These are phyloP conservation scores for Paracoccidioides brasiliensis DNA, from an alignment of 2,329 filamentous ascomycete species.

Conservation along the genomic window DNA sequence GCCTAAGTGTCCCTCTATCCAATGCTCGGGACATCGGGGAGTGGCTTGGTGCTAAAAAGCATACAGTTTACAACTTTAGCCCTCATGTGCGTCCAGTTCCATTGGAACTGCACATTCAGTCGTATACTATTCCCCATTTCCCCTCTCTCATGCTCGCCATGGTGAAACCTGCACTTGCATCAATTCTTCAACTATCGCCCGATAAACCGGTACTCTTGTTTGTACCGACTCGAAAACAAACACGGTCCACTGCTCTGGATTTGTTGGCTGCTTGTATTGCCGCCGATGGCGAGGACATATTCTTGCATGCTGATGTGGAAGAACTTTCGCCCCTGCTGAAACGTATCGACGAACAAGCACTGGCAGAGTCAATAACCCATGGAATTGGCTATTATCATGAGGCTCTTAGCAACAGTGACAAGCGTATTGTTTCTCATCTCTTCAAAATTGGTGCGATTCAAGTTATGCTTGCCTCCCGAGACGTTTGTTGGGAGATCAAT, in stretches of 20 bases:
- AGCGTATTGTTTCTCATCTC: slow-evolving; percentile 83
- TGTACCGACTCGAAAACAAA: slow-evolving; percentile 86
- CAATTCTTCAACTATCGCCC: slow-evolving; percentile 74
- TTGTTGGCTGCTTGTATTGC: slow-evolving; percentile 74
- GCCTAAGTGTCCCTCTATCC: slow-evolving; percentile 78
- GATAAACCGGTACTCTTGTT: slow-evolving; percentile 87
- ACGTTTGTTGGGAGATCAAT: slow-evolving; percentile 93
- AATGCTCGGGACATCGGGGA: slow-evolving; percentile 91
- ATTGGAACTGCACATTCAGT: slow-evolving; percentile 86
- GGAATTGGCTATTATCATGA: slow-evolving; percentile 97
- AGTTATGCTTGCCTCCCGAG: slow-evolving; percentile 65
- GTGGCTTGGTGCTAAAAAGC: slow-evolving; percentile 96
- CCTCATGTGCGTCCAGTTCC: slow-evolving; percentile 80
- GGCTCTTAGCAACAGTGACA: slow-evolving; percentile 75
- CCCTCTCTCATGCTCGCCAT: slow-evolving; percentile 97
- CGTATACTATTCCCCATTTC: slow-evolving; percentile 91
- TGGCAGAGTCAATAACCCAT: slow-evolving; percentile 81
- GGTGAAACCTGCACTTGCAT: slow-evolving; percentile 85
- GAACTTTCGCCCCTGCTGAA: slow-evolving; percentile 73
- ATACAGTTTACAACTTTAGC: slow-evolving; percentile 98
- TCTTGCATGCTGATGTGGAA: slow-evolving; percentile 70
- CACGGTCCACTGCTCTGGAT: slow-evolving; percentile 73
- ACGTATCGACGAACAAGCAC: slow-evolving; percentile 69
- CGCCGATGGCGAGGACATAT: slow-evolving; percentile 85
- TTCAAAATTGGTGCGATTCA: slow-evolving; percentile 84